Conservation (phyloP, 83 land plant species). For the Thuja plicata region DNA sequence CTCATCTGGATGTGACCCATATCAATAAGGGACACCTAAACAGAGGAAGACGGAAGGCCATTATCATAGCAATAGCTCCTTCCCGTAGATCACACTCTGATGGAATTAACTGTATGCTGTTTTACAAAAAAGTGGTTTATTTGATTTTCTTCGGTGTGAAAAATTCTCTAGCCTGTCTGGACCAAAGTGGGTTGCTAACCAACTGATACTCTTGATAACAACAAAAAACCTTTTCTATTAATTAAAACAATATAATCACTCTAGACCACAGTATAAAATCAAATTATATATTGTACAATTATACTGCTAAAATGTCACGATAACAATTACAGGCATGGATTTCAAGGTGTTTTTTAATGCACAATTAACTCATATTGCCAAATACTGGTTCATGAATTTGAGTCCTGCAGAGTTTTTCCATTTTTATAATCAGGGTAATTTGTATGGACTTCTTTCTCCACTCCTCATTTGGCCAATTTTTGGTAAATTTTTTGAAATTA, state of each 20-base stretch:
- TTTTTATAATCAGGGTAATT: too few relatives aligned
- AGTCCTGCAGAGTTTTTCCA: background rate
- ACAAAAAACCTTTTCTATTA: background rate
- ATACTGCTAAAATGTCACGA: conserved; percentile 3
- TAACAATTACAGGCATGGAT: background rate
- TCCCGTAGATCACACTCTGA: background rate
- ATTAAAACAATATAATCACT: background rate
- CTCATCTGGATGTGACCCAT: background rate
- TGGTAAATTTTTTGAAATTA: background rate
- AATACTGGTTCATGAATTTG: background rate
- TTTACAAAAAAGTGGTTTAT: background rate
- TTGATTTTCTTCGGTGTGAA: background rate
- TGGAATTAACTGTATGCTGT: background rate
- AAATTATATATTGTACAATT: background rate
- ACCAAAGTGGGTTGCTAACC: background rate
- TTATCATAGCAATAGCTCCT: background rate
- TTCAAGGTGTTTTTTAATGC: background rate
- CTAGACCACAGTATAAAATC: background rate
- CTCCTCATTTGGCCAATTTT: background rate
- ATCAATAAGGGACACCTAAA: background rate
- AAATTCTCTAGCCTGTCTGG: background rate
- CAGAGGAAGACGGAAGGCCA: background rate
- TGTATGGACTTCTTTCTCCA: too few relatives aligned
- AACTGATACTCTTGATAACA: background rate
- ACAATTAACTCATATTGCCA: background rate